Base-by-base conservation (phyloP, 1,139 yeast genomes). In the Kazachstania sp. region DNA sequence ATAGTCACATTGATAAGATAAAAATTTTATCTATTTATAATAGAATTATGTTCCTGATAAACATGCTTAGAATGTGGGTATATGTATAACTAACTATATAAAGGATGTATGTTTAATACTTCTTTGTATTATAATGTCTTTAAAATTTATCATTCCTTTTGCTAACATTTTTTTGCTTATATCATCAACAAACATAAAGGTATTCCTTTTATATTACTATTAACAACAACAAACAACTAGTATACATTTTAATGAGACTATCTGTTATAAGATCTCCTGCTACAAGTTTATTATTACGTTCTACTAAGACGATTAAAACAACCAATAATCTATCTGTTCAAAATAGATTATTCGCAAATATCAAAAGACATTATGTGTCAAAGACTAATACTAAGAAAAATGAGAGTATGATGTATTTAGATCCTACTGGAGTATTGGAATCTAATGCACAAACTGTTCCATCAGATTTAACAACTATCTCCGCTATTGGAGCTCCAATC, bases 341-440 rank as follows among this genome's bases (percentile, higher is more conserved):
- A 23, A 23, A 23, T 23, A 23, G 28, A 4, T 23, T 23, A 23
- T 23, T 23, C 8, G 28, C 28, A 23, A 32, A 32, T 32, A 15
- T 18, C 18, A 32, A 32, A 18, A 32, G 36, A 32, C 36, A 3
- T 15, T 46, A 46, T 20, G 49, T 46, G 16, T 45, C 51, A 38
- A 35, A 47, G 45, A 42, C 49, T 36, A 44, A 49, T 20, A 45
- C 48, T 3, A 49, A 48, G 36, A 45, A 46, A 31, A 37, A 39
- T 15, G 45, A 39, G 20, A 29, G 20, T 28, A 30, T 15, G 36
- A 12, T 37, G 12, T 23, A 26, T 12, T n/a, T 41, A 20, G 32
- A 36, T 29, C 39, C 43, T 12, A n/a, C 23, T 35, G 37, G 16
- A 23, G 13, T 23, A 6, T 7, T 19, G 23, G 18, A 7, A 2